Evolutionary conservation across 129 eudicot genomes (phyloP).

Genomic region (Flaveria linearis): DNA sequence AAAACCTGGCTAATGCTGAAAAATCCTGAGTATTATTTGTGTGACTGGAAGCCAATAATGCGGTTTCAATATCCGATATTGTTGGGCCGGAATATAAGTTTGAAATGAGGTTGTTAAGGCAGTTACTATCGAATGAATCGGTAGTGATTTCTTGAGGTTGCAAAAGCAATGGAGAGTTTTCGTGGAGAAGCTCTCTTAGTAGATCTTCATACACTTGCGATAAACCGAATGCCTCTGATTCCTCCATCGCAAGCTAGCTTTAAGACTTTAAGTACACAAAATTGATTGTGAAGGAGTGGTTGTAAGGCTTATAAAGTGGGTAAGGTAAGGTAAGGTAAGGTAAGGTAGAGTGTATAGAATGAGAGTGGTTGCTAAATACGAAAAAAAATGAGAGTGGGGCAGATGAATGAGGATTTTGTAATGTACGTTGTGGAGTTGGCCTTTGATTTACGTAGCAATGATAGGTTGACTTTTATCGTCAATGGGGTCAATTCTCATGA

Average conservation of each 20-base stretch:
- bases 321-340: slow-evolving; percentile 32
- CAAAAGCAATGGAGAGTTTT: slow-evolving; percentile 39
- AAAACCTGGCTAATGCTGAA: slow-evolving; percentile 48
- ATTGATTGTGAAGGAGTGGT: slow-evolving; percentile 25
- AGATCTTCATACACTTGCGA: slow-evolving; percentile 46
- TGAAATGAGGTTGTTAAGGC: slow-evolving; percentile 29
- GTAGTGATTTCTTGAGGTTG: slow-evolving; percentile 32
- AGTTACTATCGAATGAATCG: slow-evolving; percentile 13
- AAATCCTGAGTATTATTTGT: slow-evolving; percentile 27
- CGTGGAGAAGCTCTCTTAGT: slow-evolving; percentile 45
- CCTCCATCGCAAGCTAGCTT: slow-evolving; percentile 49
- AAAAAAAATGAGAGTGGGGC: slow-evolving; percentile 56
- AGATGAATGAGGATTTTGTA: slow-evolving; percentile 46
- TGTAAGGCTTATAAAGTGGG: slow-evolving; percentile 44
- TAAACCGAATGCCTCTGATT: slow-evolving; percentile 31
- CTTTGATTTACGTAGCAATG: slow-evolving; percentile 21
- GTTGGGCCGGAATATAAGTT: slow-evolving; percentile 53
- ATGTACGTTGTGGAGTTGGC: slow-evolving; percentile 25
- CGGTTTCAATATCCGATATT: slow-evolving; percentile 46
- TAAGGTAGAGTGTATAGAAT: background rate
- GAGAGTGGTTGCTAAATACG: background rate
- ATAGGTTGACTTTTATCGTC: slow-evolving; percentile 54
- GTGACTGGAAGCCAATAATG: slow-evolving; percentile 38
- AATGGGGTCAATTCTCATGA: slow-evolving; percentile 29
- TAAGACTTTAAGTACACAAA: slow-evolving; percentile 7